Conservation (phyloP, 1,139 yeast genomes). For the Debaryomyces singareniensis region DNA sequence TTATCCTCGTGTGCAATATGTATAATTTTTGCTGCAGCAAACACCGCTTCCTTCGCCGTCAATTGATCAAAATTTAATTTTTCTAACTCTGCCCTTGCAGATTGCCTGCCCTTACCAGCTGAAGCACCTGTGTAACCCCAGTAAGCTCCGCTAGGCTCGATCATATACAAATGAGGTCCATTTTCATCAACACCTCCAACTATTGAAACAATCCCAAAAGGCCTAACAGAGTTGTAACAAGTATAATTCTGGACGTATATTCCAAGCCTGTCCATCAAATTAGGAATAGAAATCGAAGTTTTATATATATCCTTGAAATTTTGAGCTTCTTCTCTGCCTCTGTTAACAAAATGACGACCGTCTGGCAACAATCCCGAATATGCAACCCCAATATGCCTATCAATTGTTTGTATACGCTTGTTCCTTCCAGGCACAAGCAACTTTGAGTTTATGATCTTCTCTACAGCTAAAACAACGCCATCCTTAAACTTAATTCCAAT, state of each 20-base stretch:
- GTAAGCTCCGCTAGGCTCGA: conserved; percentile 93
- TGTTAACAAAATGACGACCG: conserved; percentile 86
- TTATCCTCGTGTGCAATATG: conserved; percentile 95
- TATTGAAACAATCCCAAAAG: conserved; percentile 89
- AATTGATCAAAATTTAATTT: conserved; percentile 71
- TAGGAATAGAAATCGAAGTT: conserved; percentile 70
- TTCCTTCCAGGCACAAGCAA: conserved; percentile 85
- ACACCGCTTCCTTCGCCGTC: conserved; percentile 75
- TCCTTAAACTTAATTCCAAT: conserved; percentile 89
- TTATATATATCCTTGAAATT: conserved; percentile 75
- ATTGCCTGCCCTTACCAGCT: conserved; percentile 95
- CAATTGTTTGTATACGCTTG: conserved; percentile 86
- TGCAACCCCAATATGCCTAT: conserved; percentile 88
- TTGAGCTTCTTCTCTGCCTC: conserved; percentile 90
- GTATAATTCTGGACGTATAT: conserved; percentile 94
- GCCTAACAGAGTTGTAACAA: conserved; percentile 93
- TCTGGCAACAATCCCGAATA: conserved; percentile 95
- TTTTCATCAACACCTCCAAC: conserved; percentile 88
- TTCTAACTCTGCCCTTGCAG: conserved; percentile 93
- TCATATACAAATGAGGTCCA: conserved; percentile 90
- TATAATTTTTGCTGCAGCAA: conserved; percentile 89
- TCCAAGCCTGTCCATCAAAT: conserved; percentile 83
- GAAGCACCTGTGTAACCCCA: conserved; percentile 99
- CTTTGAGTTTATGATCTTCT: conserved; percentile 82
- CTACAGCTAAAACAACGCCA: conserved; percentile 95